Evolutionary conservation across 2,329 filamentous ascomycete genomes (phyloP), one percentile per base, ranked within the genome.

Genomic region (Davidsoniella neocaledoniae): DNA sequence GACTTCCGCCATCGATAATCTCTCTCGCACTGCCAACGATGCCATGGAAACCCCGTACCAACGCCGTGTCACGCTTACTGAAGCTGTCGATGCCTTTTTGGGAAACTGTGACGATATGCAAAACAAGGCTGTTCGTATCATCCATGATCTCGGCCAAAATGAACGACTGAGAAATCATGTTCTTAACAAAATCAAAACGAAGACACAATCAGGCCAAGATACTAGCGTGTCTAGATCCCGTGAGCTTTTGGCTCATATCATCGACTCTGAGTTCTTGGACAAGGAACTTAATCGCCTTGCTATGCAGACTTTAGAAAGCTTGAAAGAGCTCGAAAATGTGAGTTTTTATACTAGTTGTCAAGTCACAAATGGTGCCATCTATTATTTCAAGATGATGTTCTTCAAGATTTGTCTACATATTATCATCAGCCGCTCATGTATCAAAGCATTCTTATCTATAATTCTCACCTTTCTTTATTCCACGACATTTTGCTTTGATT

Each of bases 301-400:
- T 17, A 48, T 25, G 17, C 21, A 47, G 39, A 48, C 46, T 9
- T 19, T 46, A 16, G 40, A 39, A 19, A 50, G 48, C 14, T 42
- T 55, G 19, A 44, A 54, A 33, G 43, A 50, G 39, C 40, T 54
- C 10, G 51, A 55, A 16, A 49, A 54, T 21, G 54, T 55, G 21
- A 48, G 51, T 46, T 33, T 40, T 37, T 19, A 8, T 23, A 23
- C 4, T 23, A 23, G 5, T 23, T 23, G 4, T 5, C 21, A 23
- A 23, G 21, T 21, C 21, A 23, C 21, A 23, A 23, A 23, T 23
- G 21, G 21, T 5, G 5, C 4, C 21, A 23, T 23, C 21, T 23
- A 23, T 23, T 23, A 23, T 23, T 4, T 23, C 5, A 23, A 23
- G 21, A 23, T 23, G 21, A 23, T 23, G 21, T 23, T 5, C 21